Evolutionary conservation across 164 flowering plant species (phyloP).

Genomic region (Tinospora cordifolia): DNA sequence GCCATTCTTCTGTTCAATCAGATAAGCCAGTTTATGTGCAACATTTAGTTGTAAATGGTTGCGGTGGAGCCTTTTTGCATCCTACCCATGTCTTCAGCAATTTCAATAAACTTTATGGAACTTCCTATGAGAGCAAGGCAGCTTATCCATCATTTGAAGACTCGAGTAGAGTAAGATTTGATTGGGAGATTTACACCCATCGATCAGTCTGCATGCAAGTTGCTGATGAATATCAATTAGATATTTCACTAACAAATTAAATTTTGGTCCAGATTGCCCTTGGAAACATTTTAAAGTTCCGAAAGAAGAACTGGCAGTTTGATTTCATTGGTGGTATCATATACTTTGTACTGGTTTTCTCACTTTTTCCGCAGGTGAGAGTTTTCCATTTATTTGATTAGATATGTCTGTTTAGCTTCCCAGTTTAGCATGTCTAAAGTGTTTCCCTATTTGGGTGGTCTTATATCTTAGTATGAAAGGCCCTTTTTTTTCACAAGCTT

Average conservation of each 20-base stretch:
- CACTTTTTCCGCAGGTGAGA: constrained; percentile 87
- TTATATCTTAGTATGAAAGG: constrained; percentile 2
- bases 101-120: constrained; percentile 53
- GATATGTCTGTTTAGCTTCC: not conserved
- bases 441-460: not conserved
- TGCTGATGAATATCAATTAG: not conserved
- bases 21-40: constrained; percentile 74
- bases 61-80: constrained; percentile 99
- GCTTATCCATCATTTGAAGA: constrained; percentile 97
- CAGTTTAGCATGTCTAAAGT: not conserved
- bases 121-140: constrained; percentile 65
- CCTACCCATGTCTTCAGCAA: constrained; percentile 92
- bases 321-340: constrained; percentile 98
- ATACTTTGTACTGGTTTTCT: constrained; percentile 74
- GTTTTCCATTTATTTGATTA: not conserved
- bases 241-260: constrained; percentile 3
- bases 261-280: constrained; percentile 71
- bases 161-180: constrained; percentile 70
- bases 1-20: constrained; percentile 70
- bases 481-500: not conserved
- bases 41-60: constrained; percentile 94
- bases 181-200: not conserved
- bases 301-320: constrained; percentile 99
- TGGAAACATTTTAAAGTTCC: constrained; percentile 92
- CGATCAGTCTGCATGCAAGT: not conserved